Evolutionary conservation across 2,329 filamentous ascomycete genomes (phyloP).

Genomic region (Aspergillus spinulosporus): DNA sequence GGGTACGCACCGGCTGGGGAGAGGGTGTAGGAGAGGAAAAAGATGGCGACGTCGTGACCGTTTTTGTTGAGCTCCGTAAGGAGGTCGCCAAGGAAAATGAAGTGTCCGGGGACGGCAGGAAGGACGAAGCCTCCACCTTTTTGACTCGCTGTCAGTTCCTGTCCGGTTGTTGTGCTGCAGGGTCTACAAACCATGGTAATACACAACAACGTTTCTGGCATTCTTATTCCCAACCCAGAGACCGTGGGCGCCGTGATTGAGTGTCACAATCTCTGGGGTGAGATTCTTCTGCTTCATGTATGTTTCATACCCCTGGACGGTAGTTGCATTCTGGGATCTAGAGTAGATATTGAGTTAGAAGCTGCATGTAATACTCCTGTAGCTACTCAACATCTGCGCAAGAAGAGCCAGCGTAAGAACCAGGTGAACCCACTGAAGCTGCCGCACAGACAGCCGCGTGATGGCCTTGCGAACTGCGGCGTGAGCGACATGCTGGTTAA

Average conservation of each 20-base stretch:
- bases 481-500: constrained; percentile 36
- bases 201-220: constrained; percentile 41
- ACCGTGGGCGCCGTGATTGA: constrained; percentile 35
- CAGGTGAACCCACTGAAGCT: constrained; percentile 35
- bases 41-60: constrained; percentile 44
- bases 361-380: too few relatives aligned
- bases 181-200: constrained; percentile 38
- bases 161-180: constrained; percentile 11
- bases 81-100: constrained; percentile 46
- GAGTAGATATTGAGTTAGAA: constrained; percentile 6
- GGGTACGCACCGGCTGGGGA: constrained; percentile 44
- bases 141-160: constrained; percentile 20
- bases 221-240: constrained; percentile 44
- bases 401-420: background rate
- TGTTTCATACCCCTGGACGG: constrained; percentile 28
- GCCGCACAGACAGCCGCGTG: constrained; percentile 27
- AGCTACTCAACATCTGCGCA: too few relatives aligned
- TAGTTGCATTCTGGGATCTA: constrained; percentile 30
- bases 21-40: constrained; percentile 58
- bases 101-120: constrained; percentile 34
- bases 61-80: constrained; percentile 26
- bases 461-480: constrained; percentile 33
- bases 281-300: constrained; percentile 29
- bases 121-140: constrained; percentile 54
- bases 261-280: constrained; percentile 31